Evolutionary conservation across 805 yeast genomes (phyloP), one percentile per base, ranked within the genome.

Genomic region (Dipodascus albidus): DNA sequence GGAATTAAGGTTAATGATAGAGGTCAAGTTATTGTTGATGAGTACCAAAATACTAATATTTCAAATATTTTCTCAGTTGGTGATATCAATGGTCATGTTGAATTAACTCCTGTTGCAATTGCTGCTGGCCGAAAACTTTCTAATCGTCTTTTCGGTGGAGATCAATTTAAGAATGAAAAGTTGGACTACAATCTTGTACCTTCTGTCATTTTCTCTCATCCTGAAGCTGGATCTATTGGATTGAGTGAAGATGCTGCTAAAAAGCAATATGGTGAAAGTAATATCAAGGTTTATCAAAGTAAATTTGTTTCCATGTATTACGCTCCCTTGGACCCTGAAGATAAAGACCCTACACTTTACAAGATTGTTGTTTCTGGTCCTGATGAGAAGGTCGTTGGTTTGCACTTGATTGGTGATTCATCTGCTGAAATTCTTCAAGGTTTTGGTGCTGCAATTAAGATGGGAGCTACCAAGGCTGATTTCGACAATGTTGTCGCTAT

Each of bases 401-500:
- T 93, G 60, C 99, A 93, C 70, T 71, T 93, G 53, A 86, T 90
- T 60, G 99, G 99, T 57, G 98, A 90, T 64, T 71, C 80, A 6
- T 81, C 93, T 52, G 81, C 96, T 31, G 99, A 93, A 71, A 90
- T 93, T 55, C 77, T 93, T 62, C 99, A 93, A 76, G 99, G 99
- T 41, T 93, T 93, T 64, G 99, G 98, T 55, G 99, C 90, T 53
- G 99, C 99, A 51, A 74, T 93, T 59, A 90, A 90, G 74, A 93
- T 93, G 99, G 99, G 99, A 33, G 99, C 99, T 47, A 93, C 99
- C 38, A 93, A 93, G 75, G 80, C 80, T 49, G 97, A 93, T 69
- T 93, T 93, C 60, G 99, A 93, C 71, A 82, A 74, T 68, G 87
- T 95, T 74, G 98, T 93, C 48, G 99, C 99, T 38, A 93, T 93